These are phyloP conservation scores for Penicillium argentinense DNA, from an alignment of 495 filamentous ascomycete species.

Conservation along the genomic window DNA sequence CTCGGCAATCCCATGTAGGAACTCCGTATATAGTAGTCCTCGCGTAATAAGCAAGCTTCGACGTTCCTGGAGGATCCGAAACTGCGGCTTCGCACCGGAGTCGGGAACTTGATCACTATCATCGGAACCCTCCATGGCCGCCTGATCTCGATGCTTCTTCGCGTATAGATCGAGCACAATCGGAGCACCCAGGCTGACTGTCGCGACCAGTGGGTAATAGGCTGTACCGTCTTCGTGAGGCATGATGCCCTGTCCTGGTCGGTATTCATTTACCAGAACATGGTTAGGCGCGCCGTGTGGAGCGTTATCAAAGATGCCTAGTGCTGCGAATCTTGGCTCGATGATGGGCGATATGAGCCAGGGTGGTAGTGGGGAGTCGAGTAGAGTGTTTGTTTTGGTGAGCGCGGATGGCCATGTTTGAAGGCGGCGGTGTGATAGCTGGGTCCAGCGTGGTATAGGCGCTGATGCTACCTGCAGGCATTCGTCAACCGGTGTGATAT, in stretches of 20 bases:
- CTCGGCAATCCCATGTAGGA: constrained; percentile 75
- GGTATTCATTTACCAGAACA: constrained; percentile 91
- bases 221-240: constrained; percentile 90
- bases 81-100: constrained; percentile 37
- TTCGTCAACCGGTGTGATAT: not conserved
- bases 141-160: constrained; percentile 35
- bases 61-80: constrained; percentile 83
- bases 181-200: constrained; percentile 76
- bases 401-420: constrained; percentile 88
- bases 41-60: constrained; percentile 78
- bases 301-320: constrained; percentile 64
- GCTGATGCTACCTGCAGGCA: constrained; percentile 45
- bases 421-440: constrained; percentile 79
- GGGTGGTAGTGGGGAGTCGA: constrained; percentile 68
- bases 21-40: constrained; percentile 64
- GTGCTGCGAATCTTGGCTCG: constrained; percentile 54
- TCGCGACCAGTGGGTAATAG: constrained; percentile 85
- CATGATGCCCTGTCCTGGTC: constrained; percentile 88
- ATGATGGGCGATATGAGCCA: constrained; percentile 77
- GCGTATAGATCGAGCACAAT: constrained; percentile 78
- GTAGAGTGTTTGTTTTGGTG: constrained; percentile 66
- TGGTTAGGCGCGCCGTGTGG: constrained; percentile 84
- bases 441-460: constrained; percentile 79
- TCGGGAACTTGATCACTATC: too few relatives aligned
- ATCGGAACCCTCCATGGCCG: not conserved